A percentile compares a stretch with the other conserved stretches of the same genome.
Conservation (phyloP, 192 early-diverging fungal genomes). For the Entrophospora sp. region DNA sequence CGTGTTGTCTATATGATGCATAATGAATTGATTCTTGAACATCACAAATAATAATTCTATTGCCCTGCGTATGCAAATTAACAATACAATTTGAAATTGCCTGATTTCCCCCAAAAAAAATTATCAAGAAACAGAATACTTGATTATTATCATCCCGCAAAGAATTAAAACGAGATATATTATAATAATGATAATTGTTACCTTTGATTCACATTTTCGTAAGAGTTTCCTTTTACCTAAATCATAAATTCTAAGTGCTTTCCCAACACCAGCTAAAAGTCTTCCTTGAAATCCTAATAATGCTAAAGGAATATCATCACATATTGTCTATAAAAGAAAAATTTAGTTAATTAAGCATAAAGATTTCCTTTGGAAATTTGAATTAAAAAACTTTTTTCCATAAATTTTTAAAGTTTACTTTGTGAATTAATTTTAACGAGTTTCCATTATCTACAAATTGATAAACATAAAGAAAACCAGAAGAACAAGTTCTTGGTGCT, state of each 20-base stretch:
- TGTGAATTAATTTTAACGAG: conserved; percentile 71
- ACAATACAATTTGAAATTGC: conserved; percentile 68
- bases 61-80: conserved; percentile 64
- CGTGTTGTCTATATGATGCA: conserved; percentile 55
- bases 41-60: conserved; percentile 80
- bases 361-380: too few species aligned
- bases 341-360: too few species aligned
- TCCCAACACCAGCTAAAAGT: conserved; percentile 82
- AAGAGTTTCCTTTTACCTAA: conserved; percentile 85
- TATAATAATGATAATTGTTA: too few species aligned
- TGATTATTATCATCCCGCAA: too few species aligned
- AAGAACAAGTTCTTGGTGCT: conserved; percentile 56
- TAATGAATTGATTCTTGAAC: conserved; percentile 82
- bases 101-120: too few species aligned
- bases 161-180: too few species aligned
- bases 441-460: conserved; percentile 55
- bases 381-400: too few species aligned
- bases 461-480: conserved; percentile 69
- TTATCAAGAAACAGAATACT: too few species aligned
- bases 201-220: conserved; percentile 79
- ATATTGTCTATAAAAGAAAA: conserved; percentile 58
- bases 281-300: conserved; percentile 79
- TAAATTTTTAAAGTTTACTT: conserved; percentile 22
- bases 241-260: conserved; percentile 84
- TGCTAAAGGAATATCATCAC: conserved; percentile 80